Percentiles rank a stretch among this genome's conserved stretches.
These are phyloP conservation scores for Aspergillus ostianus DNA, from an alignment of 495 filamentous ascomycete species.

Conservation along the genomic window DNA sequence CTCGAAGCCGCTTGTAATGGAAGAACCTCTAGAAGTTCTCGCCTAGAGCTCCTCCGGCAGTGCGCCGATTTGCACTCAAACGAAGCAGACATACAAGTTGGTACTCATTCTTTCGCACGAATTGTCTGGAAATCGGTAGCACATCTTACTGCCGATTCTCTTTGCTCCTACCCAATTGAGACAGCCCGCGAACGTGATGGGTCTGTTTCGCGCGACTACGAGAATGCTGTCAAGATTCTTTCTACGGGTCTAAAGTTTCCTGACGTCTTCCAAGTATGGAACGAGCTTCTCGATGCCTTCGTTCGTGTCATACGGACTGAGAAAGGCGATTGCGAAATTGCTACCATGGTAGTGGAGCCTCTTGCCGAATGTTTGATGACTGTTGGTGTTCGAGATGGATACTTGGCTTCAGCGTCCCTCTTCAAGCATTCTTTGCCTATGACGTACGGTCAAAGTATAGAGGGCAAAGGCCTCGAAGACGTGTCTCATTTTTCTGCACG, in stretches of 20 bases:
- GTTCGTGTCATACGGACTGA: slow-evolving; percentile 59
- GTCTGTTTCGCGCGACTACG: slow-evolving; percentile 57
- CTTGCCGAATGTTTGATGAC: slow-evolving; percentile 51
- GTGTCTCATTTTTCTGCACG: neutral
- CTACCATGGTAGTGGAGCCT: slow-evolving; percentile 66
- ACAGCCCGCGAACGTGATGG: slow-evolving; percentile 45
- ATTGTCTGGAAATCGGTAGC: slow-evolving; percentile 40
- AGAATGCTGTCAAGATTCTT: slow-evolving; percentile 66
- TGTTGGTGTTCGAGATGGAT: slow-evolving; percentile 21
- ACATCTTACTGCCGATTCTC: slow-evolving; percentile 29
- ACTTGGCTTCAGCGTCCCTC: slow-evolving; percentile 32
- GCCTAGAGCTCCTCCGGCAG: slow-evolving; percentile 45
- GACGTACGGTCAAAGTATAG: slow-evolving; percentile 24
- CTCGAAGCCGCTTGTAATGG: slow-evolving; percentile 53
- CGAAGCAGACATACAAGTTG: slow-evolving; percentile 10
- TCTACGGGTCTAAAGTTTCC: slow-evolving; percentile 56
- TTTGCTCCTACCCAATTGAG: slow-evolving; percentile 41
- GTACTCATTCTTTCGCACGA: slow-evolving; percentile 16
- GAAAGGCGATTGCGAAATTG: slow-evolving; percentile 61
- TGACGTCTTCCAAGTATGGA: slow-evolving; percentile 52
- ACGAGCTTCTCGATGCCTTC: slow-evolving; percentile 56
- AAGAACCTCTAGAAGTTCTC: slow-evolving; percentile 42
- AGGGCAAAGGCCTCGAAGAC: neutral
- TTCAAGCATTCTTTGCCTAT: slow-evolving; percentile 36
- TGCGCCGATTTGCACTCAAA: slow-evolving; percentile 31